Percentiles rank a stretch among this genome's conserved stretches.
Conservation (phyloP, 768 basidiomycete species). For the Pleurotus eryngii region DNA sequence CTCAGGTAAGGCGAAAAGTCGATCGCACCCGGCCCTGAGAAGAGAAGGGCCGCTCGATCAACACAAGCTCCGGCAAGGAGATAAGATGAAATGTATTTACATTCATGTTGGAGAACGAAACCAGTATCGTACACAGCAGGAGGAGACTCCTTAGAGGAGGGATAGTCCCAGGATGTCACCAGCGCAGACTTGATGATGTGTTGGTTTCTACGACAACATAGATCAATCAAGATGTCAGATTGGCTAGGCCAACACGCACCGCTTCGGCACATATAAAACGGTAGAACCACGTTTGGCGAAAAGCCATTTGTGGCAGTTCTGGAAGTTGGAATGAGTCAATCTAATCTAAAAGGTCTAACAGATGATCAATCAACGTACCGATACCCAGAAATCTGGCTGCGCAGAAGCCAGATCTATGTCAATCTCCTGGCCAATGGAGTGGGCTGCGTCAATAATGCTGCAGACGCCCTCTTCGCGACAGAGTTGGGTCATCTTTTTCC, state of each 20-base stretch:
- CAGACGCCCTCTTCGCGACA: constrained; percentile 60
- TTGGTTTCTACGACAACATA: constrained; percentile 48
- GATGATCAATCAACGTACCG: constrained; percentile 37
- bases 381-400: constrained; percentile 72
- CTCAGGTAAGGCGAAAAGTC: constrained; percentile 54
- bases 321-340: neutral
- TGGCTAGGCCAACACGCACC: constrained; percentile 12
- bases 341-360: neutral
- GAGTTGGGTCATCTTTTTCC: constrained; percentile 66
- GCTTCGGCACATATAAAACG: constrained; percentile 38
- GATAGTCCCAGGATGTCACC: constrained; percentile 53
- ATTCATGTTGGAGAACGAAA: constrained; percentile 52
- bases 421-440: constrained; percentile 70
- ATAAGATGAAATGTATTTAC: constrained; percentile 23
- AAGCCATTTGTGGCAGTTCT: constrained; percentile 78
- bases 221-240: neutral
- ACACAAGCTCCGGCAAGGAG: too few species aligned
- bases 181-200: constrained; percentile 56
- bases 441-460: constrained; percentile 73
- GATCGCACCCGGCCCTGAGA: constrained; percentile 56
- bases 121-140: constrained; percentile 18
- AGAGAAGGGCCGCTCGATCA: neutral
- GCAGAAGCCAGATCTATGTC: constrained; percentile 52
- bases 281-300: constrained; percentile 55
- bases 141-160: constrained; percentile 39